These are phyloP conservation scores for Dryas octopetala DNA, from an alignment of 306 rosid species.

Conservation along the genomic window DNA sequence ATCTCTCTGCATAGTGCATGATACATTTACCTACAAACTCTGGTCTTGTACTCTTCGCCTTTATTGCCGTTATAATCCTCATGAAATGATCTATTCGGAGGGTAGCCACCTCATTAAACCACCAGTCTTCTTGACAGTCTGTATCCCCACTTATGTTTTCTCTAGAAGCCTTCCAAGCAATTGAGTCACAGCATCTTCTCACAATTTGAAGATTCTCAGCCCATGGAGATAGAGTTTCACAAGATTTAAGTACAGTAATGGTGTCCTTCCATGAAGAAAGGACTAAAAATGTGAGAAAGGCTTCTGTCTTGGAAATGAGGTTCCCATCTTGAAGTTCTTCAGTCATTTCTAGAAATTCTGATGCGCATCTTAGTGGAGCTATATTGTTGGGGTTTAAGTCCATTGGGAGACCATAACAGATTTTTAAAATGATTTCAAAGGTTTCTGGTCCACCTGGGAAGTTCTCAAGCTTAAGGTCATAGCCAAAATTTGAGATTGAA, in stretches of 20 bases:
- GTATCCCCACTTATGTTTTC: conserved; percentile 40
- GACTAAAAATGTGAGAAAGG: conserved; percentile 88
- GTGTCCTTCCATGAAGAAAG: conserved; percentile 93
- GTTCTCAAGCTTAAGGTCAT: conserved; percentile 65
- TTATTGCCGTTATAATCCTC: conserved; percentile 65
- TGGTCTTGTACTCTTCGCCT: conserved; percentile 60
- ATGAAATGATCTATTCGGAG: conserved; percentile 67
- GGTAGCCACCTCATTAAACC: conserved; percentile 54
- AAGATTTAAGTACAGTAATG: conserved; percentile 66
- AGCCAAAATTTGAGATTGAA: conserved; percentile 44
- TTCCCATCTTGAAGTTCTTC: conserved; percentile 87
- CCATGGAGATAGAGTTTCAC: conserved; percentile 87
- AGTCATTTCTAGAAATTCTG: conserved; percentile 89
- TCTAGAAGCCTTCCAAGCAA: conserved; percentile 81
- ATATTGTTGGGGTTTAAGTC: conserved; percentile 66
- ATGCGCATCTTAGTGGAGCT: conserved; percentile 87
- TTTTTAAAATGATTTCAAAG: conserved; percentile 65
- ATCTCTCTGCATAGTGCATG: conserved; percentile 69
- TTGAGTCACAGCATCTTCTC: conserved; percentile 91
- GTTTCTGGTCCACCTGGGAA: conserved; percentile 84
- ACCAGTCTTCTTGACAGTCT: conserved; percentile 55
- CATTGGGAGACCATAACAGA: conserved; percentile 84
- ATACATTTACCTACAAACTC: conserved; percentile 75
- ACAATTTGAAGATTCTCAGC: conserved; percentile 89
- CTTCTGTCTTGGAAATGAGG: conserved; percentile 76